These are phyloP conservation scores for Solioccasus polychromus DNA, from an alignment of 768 basidiomycete genomes.

Conservation along the genomic window DNA sequence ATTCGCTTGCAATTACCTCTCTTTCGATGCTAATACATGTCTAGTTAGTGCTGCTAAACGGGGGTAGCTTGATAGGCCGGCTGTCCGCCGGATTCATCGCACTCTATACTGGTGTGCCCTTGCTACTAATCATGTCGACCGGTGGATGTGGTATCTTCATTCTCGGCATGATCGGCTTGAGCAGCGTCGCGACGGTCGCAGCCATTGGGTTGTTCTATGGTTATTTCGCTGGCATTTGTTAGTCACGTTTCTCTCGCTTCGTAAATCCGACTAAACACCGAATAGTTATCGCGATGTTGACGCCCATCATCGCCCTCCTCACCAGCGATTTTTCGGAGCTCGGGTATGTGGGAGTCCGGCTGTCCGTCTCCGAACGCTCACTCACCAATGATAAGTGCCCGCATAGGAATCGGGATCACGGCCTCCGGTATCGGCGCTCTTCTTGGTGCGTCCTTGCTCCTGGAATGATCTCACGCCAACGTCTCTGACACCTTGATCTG, in stretches of 20 bases:
- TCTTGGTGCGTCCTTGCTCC: constrained; percentile 16
- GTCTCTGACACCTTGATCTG: neutral
- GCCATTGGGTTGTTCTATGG: constrained; percentile 43
- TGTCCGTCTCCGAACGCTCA: neutral
- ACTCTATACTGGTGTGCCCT: constrained; percentile 42
- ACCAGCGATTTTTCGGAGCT: constrained; percentile 48
- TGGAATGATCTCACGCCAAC: neutral
- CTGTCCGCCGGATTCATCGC: constrained; percentile 44
- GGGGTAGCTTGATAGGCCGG: constrained; percentile 48
- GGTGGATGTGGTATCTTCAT: constrained; percentile 34
- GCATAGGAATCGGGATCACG: constrained; percentile 22
- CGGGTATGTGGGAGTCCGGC: constrained; percentile 33
- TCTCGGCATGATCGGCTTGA: constrained; percentile 43
- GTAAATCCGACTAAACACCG: neutral
- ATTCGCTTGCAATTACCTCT: neutral
- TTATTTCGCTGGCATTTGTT: constrained; percentile 45
- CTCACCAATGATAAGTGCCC: constrained; percentile 13
- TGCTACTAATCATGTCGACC: constrained; percentile 37
- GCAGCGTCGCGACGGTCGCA: constrained; percentile 33
- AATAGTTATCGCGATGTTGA: constrained; percentile 36
- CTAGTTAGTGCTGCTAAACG: constrained; percentile 53
- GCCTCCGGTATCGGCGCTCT: constrained; percentile 16
- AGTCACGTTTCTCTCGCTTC: constrained; percentile 7
- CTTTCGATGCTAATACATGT: too few species aligned
- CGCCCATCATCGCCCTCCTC: constrained; percentile 43